Conservation (phyloP, 2,329 filamentous ascomycete species). For the Xylariales sp. region DNA sequence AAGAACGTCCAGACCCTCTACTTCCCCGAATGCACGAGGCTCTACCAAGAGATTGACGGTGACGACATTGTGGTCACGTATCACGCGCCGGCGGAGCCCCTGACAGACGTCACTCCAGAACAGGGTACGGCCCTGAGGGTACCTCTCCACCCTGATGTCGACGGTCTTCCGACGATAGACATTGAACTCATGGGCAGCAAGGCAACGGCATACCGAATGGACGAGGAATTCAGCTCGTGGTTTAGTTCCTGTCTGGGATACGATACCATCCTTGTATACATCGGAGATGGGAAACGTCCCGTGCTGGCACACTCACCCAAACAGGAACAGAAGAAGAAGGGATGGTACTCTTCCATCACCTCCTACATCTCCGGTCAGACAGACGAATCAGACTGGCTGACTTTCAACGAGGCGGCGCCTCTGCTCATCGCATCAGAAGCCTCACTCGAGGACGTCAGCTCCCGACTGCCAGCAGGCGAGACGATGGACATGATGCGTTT, state of each 20-base stretch:
- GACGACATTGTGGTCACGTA: slow-evolving; percentile 40
- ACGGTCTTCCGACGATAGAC: slow-evolving; percentile 40
- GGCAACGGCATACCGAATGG: slow-evolving; percentile 60
- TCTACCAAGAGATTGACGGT: slow-evolving; percentile 49
- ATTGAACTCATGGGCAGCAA: slow-evolving; percentile 57
- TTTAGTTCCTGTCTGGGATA: slow-evolving; percentile 65
- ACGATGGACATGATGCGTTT: slow-evolving; percentile 63
- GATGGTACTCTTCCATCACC: slow-evolving; percentile 31
- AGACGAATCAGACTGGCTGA: slow-evolving; percentile 46
- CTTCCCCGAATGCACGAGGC: slow-evolving; percentile 58
- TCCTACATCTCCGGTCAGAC: slow-evolving; percentile 25
- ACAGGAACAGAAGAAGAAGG: slow-evolving; percentile 27
- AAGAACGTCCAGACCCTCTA: slow-evolving; percentile 50
- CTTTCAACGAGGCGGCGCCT: slow-evolving; percentile 71
- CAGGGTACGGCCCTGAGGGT: slow-evolving; percentile 43
- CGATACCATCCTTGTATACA: slow-evolving; percentile 55
- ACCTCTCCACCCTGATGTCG: slow-evolving; percentile 49
- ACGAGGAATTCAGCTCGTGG: slow-evolving; percentile 55
- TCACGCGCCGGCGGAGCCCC: slow-evolving; percentile 30
- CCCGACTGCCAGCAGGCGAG: slow-evolving; percentile 44
- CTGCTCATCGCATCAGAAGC: slow-evolving; percentile 67
- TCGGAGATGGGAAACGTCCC: slow-evolving; percentile 54
- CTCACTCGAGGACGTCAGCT: slow-evolving; percentile 64
- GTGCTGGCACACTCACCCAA: slow-evolving; percentile 56
- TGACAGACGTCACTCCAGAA: slow-evolving; percentile 30